Evolutionary conservation across 129 eudicot genomes (phyloP), one percentile per base, ranked within the genome.

Genomic region (Flaveria brownii): DNA sequence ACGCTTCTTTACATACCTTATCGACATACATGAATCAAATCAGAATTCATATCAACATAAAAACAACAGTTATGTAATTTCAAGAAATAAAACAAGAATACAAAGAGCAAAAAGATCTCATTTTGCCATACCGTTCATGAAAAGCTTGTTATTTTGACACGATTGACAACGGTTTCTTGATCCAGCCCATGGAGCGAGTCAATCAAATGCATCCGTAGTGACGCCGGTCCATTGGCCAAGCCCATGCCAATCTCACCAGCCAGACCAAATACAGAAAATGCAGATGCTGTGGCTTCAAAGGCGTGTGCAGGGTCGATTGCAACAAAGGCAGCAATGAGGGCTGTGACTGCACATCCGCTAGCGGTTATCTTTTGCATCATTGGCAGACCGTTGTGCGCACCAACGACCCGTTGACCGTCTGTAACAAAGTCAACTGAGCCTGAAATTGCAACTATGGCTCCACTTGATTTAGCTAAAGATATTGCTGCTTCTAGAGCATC

Each of bases 351-450:
- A 76, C 99, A 94, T 70, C 99, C 99, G 9, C 91, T 91, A 15
- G 97, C 97, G 22, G 97, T 94, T 71, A 94, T 89, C 85, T 85
- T 83, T 64, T 94, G 96, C 91, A 94, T 54, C 92, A 94, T 87
- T 2, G 87, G 82, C 3, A 94, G 97, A 47, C 99, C 99, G 52
- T 91, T 94, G 39, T 78, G 89, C 41, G 84, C 93, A 69, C 96
- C 91, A 18, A 84, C 77, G 17, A 89, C 96, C 22, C 83, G 79
- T 23, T 80, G 17, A 54, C 97, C 97, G 30, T 94, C 99, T 41
- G 99, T 94, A 18, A 94, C 85, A 52, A 88, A 82, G 86, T 91
- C 99, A 71, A 87, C 84, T 30, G 97, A 96, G 17, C 99, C 97
- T 11, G 96, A 88, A 4, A 91, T 85, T 1, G 97, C 97, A 42